Evolutionary conservation across 192 early-diverging fungal species (phyloP), one percentile per base, ranked within the genome.

Genomic region (Backusella morwellensis): DNA sequence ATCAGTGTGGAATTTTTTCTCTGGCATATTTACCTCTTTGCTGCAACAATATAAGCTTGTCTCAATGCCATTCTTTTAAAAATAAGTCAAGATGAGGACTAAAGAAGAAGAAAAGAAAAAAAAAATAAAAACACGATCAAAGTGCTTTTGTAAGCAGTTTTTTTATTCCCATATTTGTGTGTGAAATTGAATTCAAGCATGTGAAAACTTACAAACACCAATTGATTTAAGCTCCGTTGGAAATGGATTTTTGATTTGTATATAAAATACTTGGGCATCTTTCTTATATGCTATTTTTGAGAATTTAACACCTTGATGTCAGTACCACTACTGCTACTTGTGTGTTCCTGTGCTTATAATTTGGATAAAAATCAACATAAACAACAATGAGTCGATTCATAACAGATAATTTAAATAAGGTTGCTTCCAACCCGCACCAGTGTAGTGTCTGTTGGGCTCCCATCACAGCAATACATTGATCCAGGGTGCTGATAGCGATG

Each of bases 21-120:
- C 15, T 54, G 9, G 47, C 35, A 19, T 35, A 1, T 15, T 70
- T 59, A 80, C 82, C 77, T 91, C 86, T 93, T 94, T 63, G 93
- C 93, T 56, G 93, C 90, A 63, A 94, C 86, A 68, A 94, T 94
- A 82, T 89, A 94, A 19, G 90, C 88, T 80, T 92, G 90, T 66
- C 72, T 72, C 40, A 83, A 36, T 26, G 87, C 81, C 86, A 89
- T 63, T 54, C 59, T 73, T 17, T 54, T 40, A 40, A 32, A 52
- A 23, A 23, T 26, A 42, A n/a, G 14, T 14, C 26, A n/a, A 72
- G 41, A 72, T 32, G 41, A 72, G 42, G 41, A 47, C 50, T 44
- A 72, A 50, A 32, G 29, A 32, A 72, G 26, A 72, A 50, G 26
- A 41, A 29, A 6, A n/a, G 35, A 52, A 19, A 3, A 35, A 36